Evolutionary conservation across 2,329 filamentous ascomycete genomes (phyloP), one percentile per base, ranked within the genome.

Genomic region (Hymenoscyphus linearis): DNA sequence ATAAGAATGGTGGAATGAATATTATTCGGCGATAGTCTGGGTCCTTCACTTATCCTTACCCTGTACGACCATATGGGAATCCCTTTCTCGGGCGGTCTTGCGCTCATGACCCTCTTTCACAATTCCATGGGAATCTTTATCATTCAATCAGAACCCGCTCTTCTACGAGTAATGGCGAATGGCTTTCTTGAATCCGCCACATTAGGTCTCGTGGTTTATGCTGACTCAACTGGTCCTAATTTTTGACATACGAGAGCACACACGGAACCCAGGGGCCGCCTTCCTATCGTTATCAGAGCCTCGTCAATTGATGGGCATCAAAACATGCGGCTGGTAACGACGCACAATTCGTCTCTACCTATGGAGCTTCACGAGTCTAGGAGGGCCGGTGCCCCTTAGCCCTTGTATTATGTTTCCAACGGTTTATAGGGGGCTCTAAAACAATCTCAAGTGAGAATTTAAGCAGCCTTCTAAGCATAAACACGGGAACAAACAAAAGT

Each of bases 201-300:
- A 40, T 12, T 50, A 18, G 22, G 22, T 50, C 44, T 12, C 10
- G 44, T 50, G 22, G 44, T 50, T 50, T 50, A 22, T 18, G 44
- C 44, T 50, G 44, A 50, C 18, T 25, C n/a, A 47, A 47, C 12
- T 18, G 18, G 40, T 10, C n/a, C 16, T 47, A 47, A 5, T 18
- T 22, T 22, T 40, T 57, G 27, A 50, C 55, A 50, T 16, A 50
- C 55, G 40, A 37, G 40, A 37, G 40, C 31, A 40, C 37, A 26
- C 18, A 4, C 58, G 58, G 58, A 44, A 37, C 13, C 14, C 14
- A 35, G 44, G 58, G 58, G 58, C 58, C 58, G 58, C 34, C 7
- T 59, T 55, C 58, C 58, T 59, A 59, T 59, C 58, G 26, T n/a
- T 59, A 50, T 59, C 58, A 55, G 34, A 55, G 10, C 35, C 58